Percentiles rank a stretch among this genome's conserved stretches.
phyloP scores from a whole-genome alignment of 106 monocot species.

The Hemerocallis citrina region DNA sequence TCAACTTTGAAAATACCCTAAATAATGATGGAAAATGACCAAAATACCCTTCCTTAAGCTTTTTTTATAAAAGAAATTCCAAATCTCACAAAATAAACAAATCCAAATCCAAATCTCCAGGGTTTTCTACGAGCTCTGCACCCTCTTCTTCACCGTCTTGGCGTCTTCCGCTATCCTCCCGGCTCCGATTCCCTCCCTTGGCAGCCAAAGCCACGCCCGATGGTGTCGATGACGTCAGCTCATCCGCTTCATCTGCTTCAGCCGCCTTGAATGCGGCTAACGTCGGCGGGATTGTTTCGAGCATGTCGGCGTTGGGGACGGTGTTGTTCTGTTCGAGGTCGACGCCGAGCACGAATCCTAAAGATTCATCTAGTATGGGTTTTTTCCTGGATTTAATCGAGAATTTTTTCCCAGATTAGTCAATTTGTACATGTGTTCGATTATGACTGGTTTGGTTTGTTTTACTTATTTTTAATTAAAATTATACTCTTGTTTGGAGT shows the following conservation, averaged over 20 bases:
- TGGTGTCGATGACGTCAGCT: conserved; percentile 11
- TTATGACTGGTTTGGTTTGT: no score
- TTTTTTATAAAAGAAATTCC: no score
- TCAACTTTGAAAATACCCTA: no score
- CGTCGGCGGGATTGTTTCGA: conserved; percentile 16
- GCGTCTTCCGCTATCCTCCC: conserved; percentile 9
- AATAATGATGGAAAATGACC: no score
- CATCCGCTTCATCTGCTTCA: conserved; percentile 5
- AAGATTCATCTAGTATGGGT: background rate
- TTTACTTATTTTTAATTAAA: no score
- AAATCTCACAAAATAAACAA: no score
- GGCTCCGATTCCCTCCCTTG: background rate
- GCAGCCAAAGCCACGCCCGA: background rate
- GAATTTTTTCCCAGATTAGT: no score
- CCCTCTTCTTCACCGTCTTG: conserved; percentile 10
- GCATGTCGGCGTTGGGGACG: conserved; percentile 11
- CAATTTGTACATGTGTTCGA: no score
- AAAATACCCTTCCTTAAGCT: no score
- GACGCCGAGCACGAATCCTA: background rate
- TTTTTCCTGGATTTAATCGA: no score
- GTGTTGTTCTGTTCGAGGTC: conserved; percentile 4
- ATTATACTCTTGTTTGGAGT: no score
- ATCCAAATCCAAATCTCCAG: conserved; percentile 3
- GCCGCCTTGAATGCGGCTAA: no score
- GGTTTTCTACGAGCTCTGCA: conserved; percentile 12